phyloP scores from a whole-genome alignment of 805 yeast genomes.

The Blastobotrys terrestris region DNA sequence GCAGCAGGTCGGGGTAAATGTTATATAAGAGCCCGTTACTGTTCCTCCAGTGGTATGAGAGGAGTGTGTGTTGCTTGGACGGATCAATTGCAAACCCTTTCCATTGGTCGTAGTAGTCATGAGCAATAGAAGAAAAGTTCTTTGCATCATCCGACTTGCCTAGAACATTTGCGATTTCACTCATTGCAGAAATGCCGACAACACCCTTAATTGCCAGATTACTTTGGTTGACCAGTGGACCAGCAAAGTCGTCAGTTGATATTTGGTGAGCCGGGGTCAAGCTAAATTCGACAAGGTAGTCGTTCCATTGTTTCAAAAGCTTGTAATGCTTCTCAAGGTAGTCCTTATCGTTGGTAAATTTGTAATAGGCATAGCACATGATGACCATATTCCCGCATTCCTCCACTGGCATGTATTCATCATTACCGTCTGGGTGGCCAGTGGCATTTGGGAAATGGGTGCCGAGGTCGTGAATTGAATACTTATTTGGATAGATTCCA shows the following conservation, averaged over 20 bases:
- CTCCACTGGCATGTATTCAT: constrained; percentile 1
- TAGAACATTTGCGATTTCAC: not conserved
- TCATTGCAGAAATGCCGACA: not conserved
- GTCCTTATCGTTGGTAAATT: not conserved
- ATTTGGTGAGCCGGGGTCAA: not conserved
- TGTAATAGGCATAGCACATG: not conserved
- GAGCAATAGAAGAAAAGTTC: not conserved
- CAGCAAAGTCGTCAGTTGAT: constrained; percentile 5
- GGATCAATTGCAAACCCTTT: not conserved
- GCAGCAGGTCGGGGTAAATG: not conserved
- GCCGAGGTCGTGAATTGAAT: constrained; percentile 1
- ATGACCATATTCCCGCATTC: not conserved
- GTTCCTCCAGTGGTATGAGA: not conserved
- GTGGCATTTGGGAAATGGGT: not conserved
- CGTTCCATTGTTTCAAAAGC: not conserved
- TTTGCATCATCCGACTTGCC: not conserved
- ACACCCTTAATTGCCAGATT: constrained; percentile 1
- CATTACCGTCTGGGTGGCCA: not conserved
- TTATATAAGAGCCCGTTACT: not conserved
- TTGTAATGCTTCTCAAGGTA: not conserved
- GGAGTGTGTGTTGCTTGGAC: not conserved
- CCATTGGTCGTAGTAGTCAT: not conserved
- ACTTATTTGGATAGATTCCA: not conserved
- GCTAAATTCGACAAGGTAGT: not conserved
- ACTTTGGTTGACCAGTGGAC: not conserved